These are phyloP conservation scores for Metarhizium rileyi DNA, from an alignment of 2,329 filamentous ascomycete species.

Conservation along the genomic window DNA sequence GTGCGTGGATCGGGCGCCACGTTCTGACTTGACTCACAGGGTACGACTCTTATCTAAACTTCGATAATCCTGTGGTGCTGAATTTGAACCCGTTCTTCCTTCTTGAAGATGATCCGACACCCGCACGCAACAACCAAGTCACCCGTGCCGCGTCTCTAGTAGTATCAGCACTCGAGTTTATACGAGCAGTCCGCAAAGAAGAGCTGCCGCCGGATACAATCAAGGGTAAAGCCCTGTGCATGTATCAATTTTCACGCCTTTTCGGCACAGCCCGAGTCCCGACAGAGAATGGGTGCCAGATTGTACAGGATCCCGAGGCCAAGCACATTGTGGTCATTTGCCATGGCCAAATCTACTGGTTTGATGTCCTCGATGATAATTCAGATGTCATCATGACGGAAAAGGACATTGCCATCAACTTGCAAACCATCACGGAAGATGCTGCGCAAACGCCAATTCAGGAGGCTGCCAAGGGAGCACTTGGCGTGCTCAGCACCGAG, in stretches of 20 bases:
- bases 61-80: conserved; percentile 91
- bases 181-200: conserved; percentile 83
- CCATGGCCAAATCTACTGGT: conserved; percentile 97
- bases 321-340: conserved; percentile 91
- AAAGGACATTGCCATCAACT: conserved; percentile 81
- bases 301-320: conserved; percentile 86
- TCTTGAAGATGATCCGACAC: conserved; percentile 93
- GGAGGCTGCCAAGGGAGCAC: conserved; percentile 86
- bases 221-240: conserved; percentile 77
- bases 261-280: conserved; percentile 94
- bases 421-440: conserved; percentile 87
- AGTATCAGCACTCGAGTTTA: conserved; percentile 82
- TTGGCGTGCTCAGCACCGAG: conserved; percentile 91
- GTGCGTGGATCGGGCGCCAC: background rate
- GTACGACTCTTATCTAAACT: conserved; percentile 99
- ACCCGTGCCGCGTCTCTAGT: conserved; percentile 88
- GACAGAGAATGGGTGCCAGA: conserved; percentile 89
- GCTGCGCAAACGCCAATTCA: conserved; percentile 83
- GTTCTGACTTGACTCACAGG: conserved; percentile 39
- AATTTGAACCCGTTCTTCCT: conserved; percentile 98
- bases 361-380: conserved; percentile 91
- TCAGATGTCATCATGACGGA: conserved; percentile 96
- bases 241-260: conserved; percentile 95
- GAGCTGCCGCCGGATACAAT: conserved; percentile 84
- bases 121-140: conserved; percentile 91